Evolutionary conservation across 352 stramenopile species (phyloP).

Genomic region (Globisporangium iwayamae): DNA sequence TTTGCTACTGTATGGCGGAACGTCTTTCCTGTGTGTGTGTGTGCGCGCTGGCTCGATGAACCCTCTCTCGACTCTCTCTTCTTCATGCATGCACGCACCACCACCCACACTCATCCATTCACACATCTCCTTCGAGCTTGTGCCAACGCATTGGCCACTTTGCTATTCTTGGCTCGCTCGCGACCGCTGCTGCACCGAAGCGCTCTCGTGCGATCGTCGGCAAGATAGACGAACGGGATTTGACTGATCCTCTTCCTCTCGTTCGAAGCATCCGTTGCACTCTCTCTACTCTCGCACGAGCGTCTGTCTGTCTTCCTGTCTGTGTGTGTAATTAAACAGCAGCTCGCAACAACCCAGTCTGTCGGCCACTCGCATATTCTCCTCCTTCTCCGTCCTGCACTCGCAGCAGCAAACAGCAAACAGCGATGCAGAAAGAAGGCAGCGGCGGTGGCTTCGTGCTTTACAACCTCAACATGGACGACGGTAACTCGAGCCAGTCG

Average conservation of each 20-base stretch:
- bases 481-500: conserved; percentile 33
- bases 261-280: conserved; percentile 3
- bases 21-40: not conserved
- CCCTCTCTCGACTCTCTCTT: not conserved
- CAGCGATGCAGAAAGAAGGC: conserved; percentile 13
- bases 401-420: not conserved
- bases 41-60: not conserved
- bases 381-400: too few relatives aligned
- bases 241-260: conserved; percentile 10
- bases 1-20: not conserved
- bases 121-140: not conserved
- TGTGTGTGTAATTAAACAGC: not conserved
- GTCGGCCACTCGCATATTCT: conserved; percentile 3
- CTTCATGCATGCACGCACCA: not conserved
- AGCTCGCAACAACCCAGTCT: too few relatives aligned
- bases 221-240: conserved; percentile 9
- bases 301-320: too few relatives aligned
- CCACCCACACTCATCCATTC: not conserved
- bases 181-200: not conserved
- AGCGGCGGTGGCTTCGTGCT: conserved; percentile 27
- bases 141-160: not conserved
- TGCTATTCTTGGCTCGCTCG: not conserved
- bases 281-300: not conserved
- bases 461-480: conserved; percentile 45
- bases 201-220: not conserved